phyloP scores from a whole-genome alignment of 495 filamentous ascomycete species.

The Hypomontagnella monticulosa region DNA sequence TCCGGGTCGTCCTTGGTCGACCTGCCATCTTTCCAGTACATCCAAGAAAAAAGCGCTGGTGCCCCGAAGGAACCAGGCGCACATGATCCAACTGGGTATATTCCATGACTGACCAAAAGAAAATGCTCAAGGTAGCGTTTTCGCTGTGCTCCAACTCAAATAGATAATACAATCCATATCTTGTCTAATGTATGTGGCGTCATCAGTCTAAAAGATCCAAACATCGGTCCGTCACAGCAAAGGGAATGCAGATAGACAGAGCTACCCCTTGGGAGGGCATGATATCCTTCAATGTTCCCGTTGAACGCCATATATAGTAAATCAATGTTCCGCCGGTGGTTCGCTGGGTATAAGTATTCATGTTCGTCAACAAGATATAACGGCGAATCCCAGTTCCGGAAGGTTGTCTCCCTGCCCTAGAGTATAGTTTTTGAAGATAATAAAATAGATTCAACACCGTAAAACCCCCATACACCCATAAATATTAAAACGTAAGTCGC shows the following conservation, averaged over 20 bases:
- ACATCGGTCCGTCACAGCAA: conserved; percentile 25
- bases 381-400: conserved; percentile 11
- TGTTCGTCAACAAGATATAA: conserved; percentile 36
- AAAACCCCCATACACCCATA: conserved; percentile 10
- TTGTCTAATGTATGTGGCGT: conserved; percentile 35
- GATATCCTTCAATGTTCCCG: conserved; percentile 41
- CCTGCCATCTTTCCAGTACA: conserved; percentile 19
- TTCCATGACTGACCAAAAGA: conserved; percentile 27
- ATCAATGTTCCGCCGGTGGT: conserved; percentile 38
- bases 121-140: conserved; percentile 16
- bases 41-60: conserved; percentile 13
- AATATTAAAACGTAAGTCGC: conserved; percentile 57
- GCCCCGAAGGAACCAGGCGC: conserved; percentile 18
- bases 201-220: conserved; percentile 41
- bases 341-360: conserved; percentile 39
- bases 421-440: conserved; percentile 29
- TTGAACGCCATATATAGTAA: conserved; percentile 41
- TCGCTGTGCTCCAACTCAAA: conserved; percentile 17
- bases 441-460: conserved; percentile 20
- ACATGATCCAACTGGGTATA: conserved; percentile 40
- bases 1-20: background rate
- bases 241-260: conserved; percentile 33
- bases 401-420: conserved; percentile 18
- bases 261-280: conserved; percentile 24
- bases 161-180: conserved; percentile 39